Evolutionary conservation across 305 asterid species (phyloP), one percentile per base, ranked within the genome.

Genomic region (Solanum hybrid): DNA sequence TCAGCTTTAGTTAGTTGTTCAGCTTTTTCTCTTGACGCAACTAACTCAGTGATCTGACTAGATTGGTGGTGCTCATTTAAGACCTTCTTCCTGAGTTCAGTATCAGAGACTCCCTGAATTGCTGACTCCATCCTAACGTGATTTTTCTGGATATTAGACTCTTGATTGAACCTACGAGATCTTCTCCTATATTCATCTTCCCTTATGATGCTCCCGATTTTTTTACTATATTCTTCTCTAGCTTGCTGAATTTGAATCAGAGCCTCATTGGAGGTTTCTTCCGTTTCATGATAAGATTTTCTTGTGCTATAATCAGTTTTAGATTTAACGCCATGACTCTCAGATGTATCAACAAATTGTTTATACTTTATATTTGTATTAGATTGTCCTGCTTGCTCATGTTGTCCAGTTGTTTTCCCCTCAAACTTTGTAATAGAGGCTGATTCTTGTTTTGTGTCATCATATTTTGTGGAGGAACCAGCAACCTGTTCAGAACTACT

Each of bases 281-380:
- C 93, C 86, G 90, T 88, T 77, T 88, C 90, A 75, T 93, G 56
- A 87, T 91, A 87, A 76, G 86, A 91, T 90, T 73, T 91, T 88
- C 88, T 92, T 71, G 96, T 91, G 89, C 92, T 90, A 38, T 93
- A 89, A 92, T 92, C 90, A 34, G 90, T 86, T 81, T 87, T 90
- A 24, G 86, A 90, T 91, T 88, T 91, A 85, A 90, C 90, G 88
- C 69, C 89, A 89, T 35, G 90, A 51, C 88, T 88, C 81, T 92
- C 93, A 34, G 92, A 91, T 64, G 76, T 88, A 77, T 91, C 96
- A 27, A 6, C 90, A 86, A 92, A 92, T 27, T 93, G 94, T 89
- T 96, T 94, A 79, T 95, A 90, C 92, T 95, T 96, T 89, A 90
- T 90, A 91, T 90, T 91, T 22, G 93, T 91, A 90, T 93, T 95